Evolutionary conservation across 371 early-diverging fungal genomes (phyloP).

Genomic region (Mortierella sp.): DNA sequence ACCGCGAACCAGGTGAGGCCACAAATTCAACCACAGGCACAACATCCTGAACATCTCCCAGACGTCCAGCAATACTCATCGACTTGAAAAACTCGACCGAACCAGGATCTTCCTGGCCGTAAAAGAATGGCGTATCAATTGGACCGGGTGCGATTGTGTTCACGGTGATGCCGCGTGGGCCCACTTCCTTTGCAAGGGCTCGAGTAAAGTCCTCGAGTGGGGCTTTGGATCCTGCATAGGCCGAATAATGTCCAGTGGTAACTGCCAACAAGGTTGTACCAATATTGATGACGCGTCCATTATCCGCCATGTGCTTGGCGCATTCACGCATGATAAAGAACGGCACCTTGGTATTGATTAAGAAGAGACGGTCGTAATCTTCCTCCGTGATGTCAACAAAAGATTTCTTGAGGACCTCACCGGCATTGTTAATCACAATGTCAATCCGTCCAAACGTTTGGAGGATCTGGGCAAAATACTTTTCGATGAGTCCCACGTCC

Average conservation of each 20-base stretch:
- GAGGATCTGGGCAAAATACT: conserved; percentile 58
- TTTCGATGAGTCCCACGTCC: conserved; percentile 42
- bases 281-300: conserved; percentile 52
- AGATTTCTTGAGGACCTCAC: conserved; percentile 49
- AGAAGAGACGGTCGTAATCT: conserved; percentile 44
- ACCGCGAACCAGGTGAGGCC: conserved; percentile 42
- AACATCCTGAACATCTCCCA: conserved; percentile 45
- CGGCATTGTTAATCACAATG: conserved; percentile 69
- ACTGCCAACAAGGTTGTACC: conserved; percentile 45
- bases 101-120: conserved; percentile 48
- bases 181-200: conserved; percentile 48
- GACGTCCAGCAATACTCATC: conserved; percentile 26
- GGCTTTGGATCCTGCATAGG: conserved; percentile 53
- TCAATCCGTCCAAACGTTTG: conserved; percentile 60
- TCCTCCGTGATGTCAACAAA: conserved; percentile 32
- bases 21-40: conserved; percentile 53
- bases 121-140: conserved; percentile 54
- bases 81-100: conserved; percentile 26
- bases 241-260: conserved; percentile 49
- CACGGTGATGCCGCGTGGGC: conserved; percentile 54
- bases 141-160: conserved; percentile 58
- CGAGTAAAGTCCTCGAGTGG: conserved; percentile 53
- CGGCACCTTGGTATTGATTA: conserved; percentile 51
- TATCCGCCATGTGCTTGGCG: conserved; percentile 39
- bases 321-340: conserved; percentile 52